Base-by-base conservation (phyloP, 1,139 yeast genomes). In the Saccharomyces hybrid region DNA sequence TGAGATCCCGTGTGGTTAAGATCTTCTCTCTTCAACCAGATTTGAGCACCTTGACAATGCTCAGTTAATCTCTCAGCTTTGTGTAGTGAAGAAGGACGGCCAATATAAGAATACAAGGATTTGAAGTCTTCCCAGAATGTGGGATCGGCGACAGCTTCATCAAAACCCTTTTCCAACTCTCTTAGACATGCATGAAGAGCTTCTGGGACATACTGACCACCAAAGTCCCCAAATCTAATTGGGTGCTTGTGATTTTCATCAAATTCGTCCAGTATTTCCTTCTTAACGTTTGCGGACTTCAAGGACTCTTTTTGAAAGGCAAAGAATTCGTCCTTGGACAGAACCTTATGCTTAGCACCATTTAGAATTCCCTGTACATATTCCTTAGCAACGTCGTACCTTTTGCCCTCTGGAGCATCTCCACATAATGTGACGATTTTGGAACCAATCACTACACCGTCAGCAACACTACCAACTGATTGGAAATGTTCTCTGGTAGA, bases 131-230 rank as follows among this genome's bases (percentile, higher is more conserved):
- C 86, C 99, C 99, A 93, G 78, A 93, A 93, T 49, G 74, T 70
- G 47, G 90, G 93, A 71, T 93, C 98, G 41, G 91, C 89, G 59
- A 84, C 83, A 16, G 97, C 97, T 49, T 78, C 80, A 69, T 87
- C 91, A 70, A 91, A 95, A 6, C 90, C 97, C 55, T 71, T 77
- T 74, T 93, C 98, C 57, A 95, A 80, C 73, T 95, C 96, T 58
- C 83, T 81, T 62, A 93, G 78, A 76, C 98, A 93, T 48, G 96
- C 81, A 72, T 91, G 95, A 66, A 93, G 77, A 26, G 96, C 91
- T 75, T 93, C 99, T 48, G 99, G 99, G 38, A 95, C 98, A 69
- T 88, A 93, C 75, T 93, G 99, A 56, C 99, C 99, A 70, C 99
- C 99, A 68, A 89, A 95, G 54, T 84, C 91, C 66, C 99, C 99